These are phyloP conservation scores for Verbena officinalis DNA, from an alignment of 257 asterid species.

Conservation along the genomic window DNA sequence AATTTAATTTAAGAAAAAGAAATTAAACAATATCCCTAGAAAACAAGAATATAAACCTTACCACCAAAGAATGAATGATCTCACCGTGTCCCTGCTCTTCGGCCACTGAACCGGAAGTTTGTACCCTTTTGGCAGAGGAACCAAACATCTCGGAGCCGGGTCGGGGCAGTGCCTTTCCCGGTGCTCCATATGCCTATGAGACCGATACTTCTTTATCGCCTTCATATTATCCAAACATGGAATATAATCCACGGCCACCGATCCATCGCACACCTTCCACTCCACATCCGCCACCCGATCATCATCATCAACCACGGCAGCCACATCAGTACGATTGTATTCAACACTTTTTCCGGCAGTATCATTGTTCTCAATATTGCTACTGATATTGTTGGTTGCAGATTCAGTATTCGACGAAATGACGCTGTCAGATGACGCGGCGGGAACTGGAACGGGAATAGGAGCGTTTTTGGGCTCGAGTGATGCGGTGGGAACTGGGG, in stretches of 20 bases:
- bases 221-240: slow-evolving; percentile 87
- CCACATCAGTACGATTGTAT: background rate
- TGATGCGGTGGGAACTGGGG: no score
- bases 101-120: slow-evolving; percentile 89
- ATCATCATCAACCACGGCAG: slow-evolving; percentile 17
- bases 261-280: slow-evolving; percentile 66
- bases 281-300: slow-evolving; percentile 40
- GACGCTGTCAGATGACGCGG: slow-evolving; percentile 1
- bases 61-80: slow-evolving; percentile 64
- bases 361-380: background rate
- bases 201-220: slow-evolving; percentile 58
- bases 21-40: background rate
- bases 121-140: slow-evolving; percentile 77
- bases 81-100: slow-evolving; percentile 97
- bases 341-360: background rate
- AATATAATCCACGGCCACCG: slow-evolving; percentile 63
- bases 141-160: slow-evolving; percentile 70
- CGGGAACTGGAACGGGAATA: slow-evolving; percentile 8
- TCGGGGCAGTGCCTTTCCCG: slow-evolving; percentile 94
- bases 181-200: slow-evolving; percentile 83
- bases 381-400: slow-evolving; percentile 12
- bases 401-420: slow-evolving; percentile 21
- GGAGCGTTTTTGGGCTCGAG: background rate
- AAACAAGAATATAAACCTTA: slow-evolving; percentile 45
- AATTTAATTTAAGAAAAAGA: no score